Evolutionary conservation across 2,329 filamentous ascomycete genomes (phyloP), one percentile per base, ranked within the genome.

Genomic region (Fusarium paranaense): DNA sequence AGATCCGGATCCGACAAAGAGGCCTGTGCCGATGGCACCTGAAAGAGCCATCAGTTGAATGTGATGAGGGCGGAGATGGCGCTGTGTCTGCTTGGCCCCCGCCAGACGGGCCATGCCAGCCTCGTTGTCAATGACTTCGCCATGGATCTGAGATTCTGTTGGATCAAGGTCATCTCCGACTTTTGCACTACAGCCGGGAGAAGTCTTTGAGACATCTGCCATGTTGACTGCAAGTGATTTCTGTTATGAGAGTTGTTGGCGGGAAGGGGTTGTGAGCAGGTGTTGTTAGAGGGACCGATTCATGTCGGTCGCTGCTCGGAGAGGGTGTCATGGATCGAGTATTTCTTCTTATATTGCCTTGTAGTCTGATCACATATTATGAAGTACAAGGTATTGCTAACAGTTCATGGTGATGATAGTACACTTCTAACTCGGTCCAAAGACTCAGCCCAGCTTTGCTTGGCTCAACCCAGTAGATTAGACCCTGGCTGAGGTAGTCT

Each of bases 21-120:
- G 80, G 42, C 83, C 83, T 13, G 80, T 82, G 11, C 84, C 83
- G 59, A 85, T 86, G 30, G 82, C 82, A 45, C 85, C 84, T 6
- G 83, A 84, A 27, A 86, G 84, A 14, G 84, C 83, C 83, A 86
- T 86, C 58, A 86, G 82, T 73, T 86, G 84, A 27, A 86, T 84
- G 63, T 85, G 83, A 16, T 83, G 82, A 14, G 83, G 66, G 3
- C 70, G 67, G 11, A 80, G 71, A 16, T 78, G 74, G 20, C 78
- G 78, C 11, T 74, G 52, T 14, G 79, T 80, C 66, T 62, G 30
- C 54, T 58, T 54, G 13, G 9, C 18, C 10, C 30, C 50, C 7
- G 50, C 27, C 18, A 33, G 18, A 32, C 27, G 50, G 30, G 50
- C 50, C 50, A 54, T 30, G 50, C 50, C 50, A 13, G 27, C 16